Evolutionary conservation across 257 asterid species (phyloP).

Genomic region (Linderniella brevidens): DNA sequence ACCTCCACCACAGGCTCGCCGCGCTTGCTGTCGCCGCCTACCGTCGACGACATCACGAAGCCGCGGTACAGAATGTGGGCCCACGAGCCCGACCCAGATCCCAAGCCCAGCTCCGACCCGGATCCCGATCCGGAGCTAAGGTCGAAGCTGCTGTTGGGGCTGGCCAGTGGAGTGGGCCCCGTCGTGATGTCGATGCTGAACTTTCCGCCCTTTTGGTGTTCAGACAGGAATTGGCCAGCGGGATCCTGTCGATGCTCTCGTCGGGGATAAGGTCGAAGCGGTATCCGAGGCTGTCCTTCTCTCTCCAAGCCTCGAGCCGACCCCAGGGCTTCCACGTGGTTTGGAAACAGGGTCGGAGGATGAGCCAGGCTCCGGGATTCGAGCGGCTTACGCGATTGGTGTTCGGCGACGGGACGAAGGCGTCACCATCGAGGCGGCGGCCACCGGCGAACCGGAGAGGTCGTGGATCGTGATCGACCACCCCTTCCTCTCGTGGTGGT

Average conservation of each 20-base stretch:
- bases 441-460: conserved; percentile 90
- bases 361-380: conserved; percentile 96
- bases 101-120: conserved; percentile 37
- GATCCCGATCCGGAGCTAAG: conserved; percentile 48
- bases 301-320: conserved; percentile 90
- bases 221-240: conserved; percentile 45
- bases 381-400: conserved; percentile 58
- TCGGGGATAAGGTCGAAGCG: conserved; percentile 88
- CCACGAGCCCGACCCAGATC: conserved; percentile 75
- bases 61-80: conserved; percentile 60
- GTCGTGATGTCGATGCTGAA: conserved; percentile 57
- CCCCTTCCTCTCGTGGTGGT: conserved; percentile 61
- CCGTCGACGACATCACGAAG: conserved; percentile 80
- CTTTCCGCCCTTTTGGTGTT: conserved; percentile 55
- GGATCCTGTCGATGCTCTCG: conserved; percentile 53
- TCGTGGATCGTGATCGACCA: conserved; percentile 97
- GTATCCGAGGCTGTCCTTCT: conserved; percentile 43
- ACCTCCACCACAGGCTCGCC: conserved; percentile 82
- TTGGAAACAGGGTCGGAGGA: conserved; percentile 60
- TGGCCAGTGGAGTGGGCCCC: conserved; percentile 60
- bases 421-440: conserved; percentile 91
- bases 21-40: conserved; percentile 53
- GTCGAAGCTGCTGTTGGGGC: conserved; percentile 86
- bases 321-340: conserved; percentile 97
- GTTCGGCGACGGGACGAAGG: conserved; percentile 85